These are phyloP conservation scores for Ilyonectria robusta DNA, from an alignment of 2,329 filamentous ascomycete genomes.

Conservation along the genomic window DNA sequence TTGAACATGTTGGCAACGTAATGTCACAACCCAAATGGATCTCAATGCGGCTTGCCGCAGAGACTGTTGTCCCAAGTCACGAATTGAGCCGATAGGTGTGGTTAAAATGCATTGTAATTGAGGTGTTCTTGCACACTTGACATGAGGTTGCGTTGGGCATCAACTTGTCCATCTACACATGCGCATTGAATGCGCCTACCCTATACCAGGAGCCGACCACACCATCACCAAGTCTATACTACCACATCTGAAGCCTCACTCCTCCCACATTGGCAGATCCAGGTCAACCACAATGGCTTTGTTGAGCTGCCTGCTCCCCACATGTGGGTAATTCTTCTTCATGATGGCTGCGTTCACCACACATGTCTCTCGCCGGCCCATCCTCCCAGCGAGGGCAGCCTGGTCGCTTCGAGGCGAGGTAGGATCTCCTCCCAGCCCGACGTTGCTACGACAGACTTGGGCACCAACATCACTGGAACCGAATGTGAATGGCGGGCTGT, in stretches of 20 bases:
- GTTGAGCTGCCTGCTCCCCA: slow-evolving; percentile 75
- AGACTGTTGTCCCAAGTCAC: slow-evolving; percentile 12
- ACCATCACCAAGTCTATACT: neutral
- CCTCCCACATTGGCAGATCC: slow-evolving; percentile 71
- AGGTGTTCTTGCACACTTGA: slow-evolving; percentile 24
- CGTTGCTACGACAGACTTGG: slow-evolving; percentile 41
- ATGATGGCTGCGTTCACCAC: slow-evolving; percentile 85
- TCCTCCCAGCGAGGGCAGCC: slow-evolving; percentile 56
- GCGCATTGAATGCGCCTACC: slow-evolving; percentile 18
- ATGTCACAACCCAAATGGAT: slow-evolving; percentile 11
- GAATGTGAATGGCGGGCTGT: slow-evolving; percentile 25
- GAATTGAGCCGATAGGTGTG: neutral
- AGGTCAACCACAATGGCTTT: slow-evolving; percentile 89
- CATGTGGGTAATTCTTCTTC: slow-evolving; percentile 76
- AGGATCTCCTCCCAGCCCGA: slow-evolving; percentile 58
- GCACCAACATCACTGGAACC: slow-evolving; percentile 37
- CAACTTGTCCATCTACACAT: slow-evolving; percentile 32
- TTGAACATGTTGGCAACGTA: slow-evolving; percentile 4
- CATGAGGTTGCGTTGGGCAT: slow-evolving; percentile 43
- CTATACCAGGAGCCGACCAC: slow-evolving; percentile 17
- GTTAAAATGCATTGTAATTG: slow-evolving; percentile 27
- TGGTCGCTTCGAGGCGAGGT: slow-evolving; percentile 60
- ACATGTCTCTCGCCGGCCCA: slow-evolving; percentile 76
- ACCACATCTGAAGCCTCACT: slow-evolving; percentile 21
- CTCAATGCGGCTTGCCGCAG: slow-evolving; percentile 25